Base-by-base conservation (phyloP, 768 basidiomycete species). In the Tulasnella sp. region DNA sequence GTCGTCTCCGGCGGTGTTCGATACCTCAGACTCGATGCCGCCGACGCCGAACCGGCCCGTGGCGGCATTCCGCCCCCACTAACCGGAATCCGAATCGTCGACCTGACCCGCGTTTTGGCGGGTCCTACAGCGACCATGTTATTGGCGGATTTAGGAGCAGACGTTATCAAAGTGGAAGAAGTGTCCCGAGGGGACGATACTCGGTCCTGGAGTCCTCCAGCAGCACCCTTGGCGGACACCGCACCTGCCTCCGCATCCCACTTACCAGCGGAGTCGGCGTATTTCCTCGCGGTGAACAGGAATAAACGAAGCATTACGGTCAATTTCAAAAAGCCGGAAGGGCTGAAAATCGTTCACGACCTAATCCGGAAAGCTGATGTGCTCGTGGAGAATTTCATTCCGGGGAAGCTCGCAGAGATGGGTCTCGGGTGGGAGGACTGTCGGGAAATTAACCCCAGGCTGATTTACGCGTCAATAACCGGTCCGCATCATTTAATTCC, bases 51-150 rank as follows among this genome's bases (percentile, higher is more conserved):
- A 27, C 36, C 42, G 31, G 48, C 27, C 44, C 42, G 48, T 36
- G 10, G 39, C n/a, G 77, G 77, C 31, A 79, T 81, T n/a, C 80
- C 80, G 19, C 94, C 94, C 0, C 96, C 96, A 3, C 86, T 98
- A 80, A 87, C 89, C 81, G 95, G 94, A 21, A 87, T 97, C 81
- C 91, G 89, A 83, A 89, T 98, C n/a, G 87, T 98, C 34, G 97
- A 98, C 85, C 86, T 98, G 78, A 95, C 96, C 19, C 89, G 97
- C 39, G 93, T 98, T 0, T 87, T 98, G 74, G 96, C 96, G n/a
- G 96, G 95, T 0, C 96, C 96, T 42, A 93, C 92, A 1, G 91
- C 93, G n/a, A 94, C 95, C 1, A 94, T 97, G 96, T 88, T 97
- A 80, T 88, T 98, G n/a, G 96, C 92, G 9, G 95, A 97, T 86